Evolutionary conservation across 805 yeast species (phyloP).

Genomic region (Zygosaccharomyces kombuchaensis): DNA sequence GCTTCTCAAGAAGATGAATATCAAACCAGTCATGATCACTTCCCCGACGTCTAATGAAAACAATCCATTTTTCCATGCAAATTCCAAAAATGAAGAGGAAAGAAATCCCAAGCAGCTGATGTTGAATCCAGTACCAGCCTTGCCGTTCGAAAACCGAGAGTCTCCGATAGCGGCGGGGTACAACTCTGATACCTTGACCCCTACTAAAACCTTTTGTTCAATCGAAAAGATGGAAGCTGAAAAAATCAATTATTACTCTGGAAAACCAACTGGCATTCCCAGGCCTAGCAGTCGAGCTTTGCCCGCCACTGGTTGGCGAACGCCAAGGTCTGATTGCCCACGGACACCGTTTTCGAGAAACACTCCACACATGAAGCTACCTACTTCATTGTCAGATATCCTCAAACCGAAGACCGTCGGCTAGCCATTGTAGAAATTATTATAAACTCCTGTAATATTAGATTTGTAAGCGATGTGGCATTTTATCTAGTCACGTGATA

Average conservation of each 20-base stretch:
- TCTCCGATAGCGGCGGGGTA: constrained; percentile 2
- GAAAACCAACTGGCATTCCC: constrained; percentile 15
- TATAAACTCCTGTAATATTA: not conserved
- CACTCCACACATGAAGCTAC: constrained; percentile 15
- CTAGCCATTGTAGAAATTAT: not conserved
- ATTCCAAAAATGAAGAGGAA: not conserved
- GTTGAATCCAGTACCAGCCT: constrained; percentile 19
- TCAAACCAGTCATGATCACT: constrained; percentile 37
- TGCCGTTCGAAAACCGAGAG: constrained; percentile 11
- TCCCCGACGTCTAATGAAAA: constrained; percentile 27
- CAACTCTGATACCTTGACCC: not conserved
- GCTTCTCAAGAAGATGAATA: constrained; percentile 40
- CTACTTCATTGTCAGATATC: constrained; percentile 25
- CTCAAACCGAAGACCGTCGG: not conserved
- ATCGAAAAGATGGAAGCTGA: constrained; percentile 12
- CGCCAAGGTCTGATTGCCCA: constrained; percentile 6
- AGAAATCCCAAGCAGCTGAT: constrained; percentile 12
- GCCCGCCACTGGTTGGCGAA: not conserved
- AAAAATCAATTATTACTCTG: constrained; percentile 15
- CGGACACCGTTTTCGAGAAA: constrained; percentile 15
- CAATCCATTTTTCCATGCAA: constrained; percentile 18
- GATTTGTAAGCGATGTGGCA: not conserved
- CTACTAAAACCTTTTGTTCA: constrained; percentile 3
- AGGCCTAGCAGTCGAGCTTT: constrained; percentile 1
- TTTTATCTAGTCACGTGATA: not conserved